A percentile compares a stretch with the other conserved stretches of the same genome.
Evolutionary conservation across 176 grass and related monocot species (phyloP).

Genomic region (Carex cristatella): DNA sequence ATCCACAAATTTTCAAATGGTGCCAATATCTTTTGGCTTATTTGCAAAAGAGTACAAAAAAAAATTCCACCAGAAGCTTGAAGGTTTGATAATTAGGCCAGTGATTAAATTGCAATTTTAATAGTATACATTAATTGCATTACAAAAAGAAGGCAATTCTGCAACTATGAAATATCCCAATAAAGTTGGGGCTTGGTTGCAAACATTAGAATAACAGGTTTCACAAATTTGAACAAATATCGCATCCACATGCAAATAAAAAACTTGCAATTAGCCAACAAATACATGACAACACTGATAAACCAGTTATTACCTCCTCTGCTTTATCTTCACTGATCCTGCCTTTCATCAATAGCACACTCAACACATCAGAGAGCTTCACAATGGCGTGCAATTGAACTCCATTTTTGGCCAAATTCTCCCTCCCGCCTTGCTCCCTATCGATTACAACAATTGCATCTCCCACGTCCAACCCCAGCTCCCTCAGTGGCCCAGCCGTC

Average conservation of each 20-base stretch:
- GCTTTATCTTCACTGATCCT: constrained; percentile 70
- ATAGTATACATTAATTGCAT: neutral
- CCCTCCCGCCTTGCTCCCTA: constrained; percentile 76
- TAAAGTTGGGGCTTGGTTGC: neutral
- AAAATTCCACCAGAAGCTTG: neutral
- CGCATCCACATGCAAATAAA: neutral
- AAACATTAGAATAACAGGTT: neutral
- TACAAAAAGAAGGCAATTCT: neutral
- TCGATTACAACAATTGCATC: constrained; percentile 84
- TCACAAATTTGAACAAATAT: neutral
- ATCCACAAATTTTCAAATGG: neutral
- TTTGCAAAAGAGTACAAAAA: neutral
- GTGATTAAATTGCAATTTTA: neutral
- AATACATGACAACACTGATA: neutral
- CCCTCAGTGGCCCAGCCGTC: constrained; percentile 54
- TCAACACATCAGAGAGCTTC: constrained; percentile 71
- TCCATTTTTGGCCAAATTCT: constrained; percentile 64
- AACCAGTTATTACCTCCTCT: constrained; percentile 28
- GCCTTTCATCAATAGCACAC: constrained; percentile 44
- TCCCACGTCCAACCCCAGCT: constrained; percentile 41
- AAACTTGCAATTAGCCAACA: neutral
- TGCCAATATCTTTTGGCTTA: neutral
- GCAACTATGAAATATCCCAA: neutral
- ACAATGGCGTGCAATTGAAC: constrained; percentile 68
- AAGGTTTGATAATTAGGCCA: neutral